These are phyloP conservation scores for Piper betle DNA, from an alignment of 164 flowering plant genomes.

Conservation along the genomic window DNA sequence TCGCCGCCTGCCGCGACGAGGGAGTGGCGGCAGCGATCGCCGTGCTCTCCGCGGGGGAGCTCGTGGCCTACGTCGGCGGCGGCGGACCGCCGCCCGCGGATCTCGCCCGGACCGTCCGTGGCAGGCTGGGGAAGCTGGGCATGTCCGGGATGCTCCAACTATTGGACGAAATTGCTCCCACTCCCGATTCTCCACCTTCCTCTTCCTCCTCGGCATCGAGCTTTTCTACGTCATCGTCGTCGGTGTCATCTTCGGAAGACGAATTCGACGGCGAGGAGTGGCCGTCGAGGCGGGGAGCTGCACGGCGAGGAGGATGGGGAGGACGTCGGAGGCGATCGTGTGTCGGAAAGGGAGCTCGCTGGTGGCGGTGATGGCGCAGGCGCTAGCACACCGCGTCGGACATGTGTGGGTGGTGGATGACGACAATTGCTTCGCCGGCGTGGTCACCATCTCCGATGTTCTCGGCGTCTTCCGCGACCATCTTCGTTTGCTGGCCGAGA, in stretches of 20 bases:
- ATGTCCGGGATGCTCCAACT: conserved; percentile 39
- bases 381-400: conserved; percentile 68
- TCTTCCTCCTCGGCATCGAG: conserved; percentile 8
- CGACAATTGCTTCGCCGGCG: conserved; percentile 55
- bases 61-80: conserved; percentile 78
- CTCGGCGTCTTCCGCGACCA: conserved; percentile 54
- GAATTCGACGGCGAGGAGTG: conserved; percentile 13
- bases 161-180: no score
- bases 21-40: conserved; percentile 28
- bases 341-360: conserved; percentile 70
- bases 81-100: conserved; percentile 65
- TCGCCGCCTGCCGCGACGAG: conserved; percentile 28
- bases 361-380: conserved; percentile 95
- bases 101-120: conserved; percentile 36
- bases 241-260: conserved; percentile 34
- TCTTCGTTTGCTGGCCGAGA: conserved; percentile 9
- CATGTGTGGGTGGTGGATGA: conserved; percentile 90
- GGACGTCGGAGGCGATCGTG: conserved; percentile 64
- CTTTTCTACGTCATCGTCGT: not conserved
- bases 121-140: conserved; percentile 36
- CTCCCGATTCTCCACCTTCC: no score
- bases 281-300: conserved; percentile 18
- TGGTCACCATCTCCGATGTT: conserved; percentile 59
- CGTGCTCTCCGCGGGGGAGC: conserved; percentile 68
- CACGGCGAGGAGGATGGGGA: conserved; percentile 51